Conservation (phyloP, 495 filamentous ascomycete species). For the Penicillium crystallinum region DNA sequence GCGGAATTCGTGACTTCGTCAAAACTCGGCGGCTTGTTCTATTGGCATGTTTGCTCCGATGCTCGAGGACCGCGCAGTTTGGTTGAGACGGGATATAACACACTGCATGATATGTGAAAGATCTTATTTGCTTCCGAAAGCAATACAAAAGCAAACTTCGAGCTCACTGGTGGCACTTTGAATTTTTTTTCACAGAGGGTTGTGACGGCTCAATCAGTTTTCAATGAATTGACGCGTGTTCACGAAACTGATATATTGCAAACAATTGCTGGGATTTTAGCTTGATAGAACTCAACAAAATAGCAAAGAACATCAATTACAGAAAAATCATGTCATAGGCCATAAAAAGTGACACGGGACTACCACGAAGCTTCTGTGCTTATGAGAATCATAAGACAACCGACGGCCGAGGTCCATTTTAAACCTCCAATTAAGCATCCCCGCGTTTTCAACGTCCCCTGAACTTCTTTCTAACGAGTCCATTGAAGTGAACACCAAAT, state of each 20-base stretch:
- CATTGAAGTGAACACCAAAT: not conserved
- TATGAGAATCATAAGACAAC: constrained; percentile 11
- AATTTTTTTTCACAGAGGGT: not conserved
- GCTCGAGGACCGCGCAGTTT: constrained; percentile 62
- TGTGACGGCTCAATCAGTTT: not conserved
- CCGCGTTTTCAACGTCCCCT: not conserved
- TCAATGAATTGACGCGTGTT: not conserved
- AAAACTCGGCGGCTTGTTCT: constrained; percentile 78
- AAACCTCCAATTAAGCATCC: not conserved
- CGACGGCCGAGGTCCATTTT: constrained; percentile 23
- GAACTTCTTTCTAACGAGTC: not conserved
- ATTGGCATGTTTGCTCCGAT: constrained; percentile 87
- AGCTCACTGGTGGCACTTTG: not conserved
- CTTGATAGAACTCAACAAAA: too few relatives aligned
- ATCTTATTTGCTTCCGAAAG: not conserved
- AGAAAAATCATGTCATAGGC: too few relatives aligned
- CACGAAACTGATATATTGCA: not conserved
- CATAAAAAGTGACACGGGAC: too few relatives aligned
- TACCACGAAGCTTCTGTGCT: too few relatives aligned
- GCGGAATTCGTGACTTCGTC: constrained; percentile 72
- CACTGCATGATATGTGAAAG: constrained; percentile 52
- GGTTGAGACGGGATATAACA: constrained; percentile 68
- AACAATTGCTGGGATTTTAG: not conserved
- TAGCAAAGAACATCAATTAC: not conserved
- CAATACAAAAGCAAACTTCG: not conserved